Base-by-base conservation (phyloP, 768 basidiomycete species). In the Mrakia hoshinonis region DNA sequence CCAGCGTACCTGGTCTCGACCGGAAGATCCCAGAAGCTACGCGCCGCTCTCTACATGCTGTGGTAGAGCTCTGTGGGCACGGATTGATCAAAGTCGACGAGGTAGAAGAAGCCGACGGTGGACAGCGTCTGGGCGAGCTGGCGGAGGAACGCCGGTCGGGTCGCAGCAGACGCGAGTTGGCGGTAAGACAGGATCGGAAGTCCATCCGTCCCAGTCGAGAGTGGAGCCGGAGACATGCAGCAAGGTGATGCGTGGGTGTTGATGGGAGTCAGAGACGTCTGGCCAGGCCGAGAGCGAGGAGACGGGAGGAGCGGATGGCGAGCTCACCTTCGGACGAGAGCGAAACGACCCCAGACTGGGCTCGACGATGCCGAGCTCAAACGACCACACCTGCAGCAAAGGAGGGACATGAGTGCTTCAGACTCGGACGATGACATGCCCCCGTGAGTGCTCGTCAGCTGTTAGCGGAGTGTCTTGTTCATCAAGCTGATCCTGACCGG, bases 341-440 rank as follows among this genome's bases (percentile, higher is more conserved):
- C 20, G 29, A 34, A 31, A 55, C 18, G 1, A 4, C 26, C 34
- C 22, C n/a, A n/a, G n/a, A 46, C 9, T 29, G 15, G 10, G 7
- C 24, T 46, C 13, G 26, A 6, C n/a, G 15, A 22, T 13, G 12
- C 3, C 39, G 38, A 18, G 18, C 13, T 13, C 20, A 18, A 29
- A 24, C 26, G 22, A 24, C 20, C 65, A 24, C 9, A 2, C 31
- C 10, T 34, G 2, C 12, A 39, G 26, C 15, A 39, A 52, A 51
- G n/a, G 18, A 15, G 2, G n/a, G 26, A 43, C 7, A 70, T 70
- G 69, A 63, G 48, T 36, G 24, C 51, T 9, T 65, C 64, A 49
- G 70, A 72, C 46, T 72, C 64, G 18, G 70, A 72, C 22, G 70
- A 72, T 22, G 70, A 72, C 34, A 65, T 55, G 54, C 70, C 70